Evolutionary conservation across 2,329 filamentous ascomycete species (phyloP), one percentile per base, ranked within the genome.

Genomic region (Westerdykella ornata): DNA sequence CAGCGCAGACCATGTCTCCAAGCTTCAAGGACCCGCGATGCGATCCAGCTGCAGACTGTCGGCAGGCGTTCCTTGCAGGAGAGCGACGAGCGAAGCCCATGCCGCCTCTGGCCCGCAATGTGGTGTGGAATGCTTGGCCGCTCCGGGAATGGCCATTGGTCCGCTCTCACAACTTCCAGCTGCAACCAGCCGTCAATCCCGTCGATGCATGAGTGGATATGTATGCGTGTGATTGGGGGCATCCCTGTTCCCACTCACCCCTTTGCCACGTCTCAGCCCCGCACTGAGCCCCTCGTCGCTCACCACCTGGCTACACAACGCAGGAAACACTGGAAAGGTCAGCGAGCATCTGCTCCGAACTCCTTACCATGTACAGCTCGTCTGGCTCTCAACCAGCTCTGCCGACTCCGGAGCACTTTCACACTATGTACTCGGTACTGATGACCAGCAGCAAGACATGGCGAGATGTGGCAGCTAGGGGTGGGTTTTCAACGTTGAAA

Each of bases 51-150:
- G 49, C 50, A 49, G 44, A 45, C 44, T 48, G 41, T 51, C 47
- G 47, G 47, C 54, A 43, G 52, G 48, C 44, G 62, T 65, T 64
- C 62, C 62, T 33, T 65, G 62, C 60, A 65, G 60, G 56, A 33
- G 30, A 33, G 8, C 22, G 22, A 26, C 8, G 8, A 7, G 4
- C 8, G 8, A 2, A 22, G 22, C 22, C 7, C 22, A 26, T 26
- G 8, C 22, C 22, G 22, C 22, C 20, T n/a, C 20, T 22, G 30
- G 30, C 13, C 13, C 30, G 30, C 15, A 12, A n/a, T 16, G 30
- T 4, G 51, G 54, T 52, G 49, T 52, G 53, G 48, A 40, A 42
- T 39, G 46, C 57, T 56, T 56, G 49, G 41, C 41, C 35, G 26
- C 33, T 14, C 14, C 31, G 35, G 29, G 41, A 33, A 34, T 31